Percentiles rank a stretch among this genome's conserved stretches.
Evolutionary conservation across 768 basidiomycete genomes (phyloP).

Genomic region (Podaxis sp.): DNA sequence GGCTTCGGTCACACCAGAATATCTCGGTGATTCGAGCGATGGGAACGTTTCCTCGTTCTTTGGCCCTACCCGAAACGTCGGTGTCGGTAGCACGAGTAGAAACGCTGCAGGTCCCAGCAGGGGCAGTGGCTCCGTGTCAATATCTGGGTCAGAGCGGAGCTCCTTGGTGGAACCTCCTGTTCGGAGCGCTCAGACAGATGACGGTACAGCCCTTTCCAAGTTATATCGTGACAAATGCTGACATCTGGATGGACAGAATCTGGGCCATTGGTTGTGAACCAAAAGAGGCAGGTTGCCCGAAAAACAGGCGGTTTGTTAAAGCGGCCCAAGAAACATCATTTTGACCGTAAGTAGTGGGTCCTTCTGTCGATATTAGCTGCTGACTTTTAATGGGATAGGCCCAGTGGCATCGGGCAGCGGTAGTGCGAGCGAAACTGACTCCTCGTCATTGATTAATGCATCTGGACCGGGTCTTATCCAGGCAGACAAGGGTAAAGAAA

Average conservation of each 20-base stretch:
- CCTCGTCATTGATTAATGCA: background rate
- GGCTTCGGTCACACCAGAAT: background rate
- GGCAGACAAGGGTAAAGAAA: background rate
- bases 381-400: background rate
- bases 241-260: background rate
- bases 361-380: background rate
- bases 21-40: slow-evolving; percentile 7
- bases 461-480: background rate
- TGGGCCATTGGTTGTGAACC: background rate
- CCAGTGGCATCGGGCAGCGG: background rate
- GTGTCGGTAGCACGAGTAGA: background rate
- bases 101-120: background rate
- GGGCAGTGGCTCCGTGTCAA: background rate
- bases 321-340: background rate
- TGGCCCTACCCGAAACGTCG: background rate
- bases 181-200: background rate
- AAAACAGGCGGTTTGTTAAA: background rate
- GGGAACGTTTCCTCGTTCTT: background rate
- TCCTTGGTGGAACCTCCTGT: background rate
- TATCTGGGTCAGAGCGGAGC: background rate
- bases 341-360: slow-evolving; percentile 4
- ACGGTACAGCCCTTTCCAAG: background rate
- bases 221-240: background rate
- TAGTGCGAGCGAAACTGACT: background rate
- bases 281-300: slow-evolving; percentile 3